These are phyloP conservation scores for Knoxia roxburghii DNA, from an alignment of 257 asterid species.

Conservation along the genomic window DNA sequence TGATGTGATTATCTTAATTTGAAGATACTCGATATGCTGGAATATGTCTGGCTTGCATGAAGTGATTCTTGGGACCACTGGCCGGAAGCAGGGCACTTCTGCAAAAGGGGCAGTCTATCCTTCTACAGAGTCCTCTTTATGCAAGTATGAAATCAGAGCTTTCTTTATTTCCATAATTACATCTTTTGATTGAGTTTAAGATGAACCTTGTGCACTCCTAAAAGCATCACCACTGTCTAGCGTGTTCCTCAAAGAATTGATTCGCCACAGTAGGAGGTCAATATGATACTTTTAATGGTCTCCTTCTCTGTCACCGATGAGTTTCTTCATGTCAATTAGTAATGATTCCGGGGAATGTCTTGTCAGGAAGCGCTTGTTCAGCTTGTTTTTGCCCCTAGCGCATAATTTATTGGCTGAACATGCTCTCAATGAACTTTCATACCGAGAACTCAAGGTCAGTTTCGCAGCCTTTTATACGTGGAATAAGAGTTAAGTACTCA, in stretches of 20 bases:
- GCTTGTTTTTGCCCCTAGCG: conserved; percentile 39
- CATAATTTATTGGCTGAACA: conserved; percentile 23
- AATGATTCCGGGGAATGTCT: not conserved
- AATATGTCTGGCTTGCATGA: conserved; percentile 72
- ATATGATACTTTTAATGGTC: not conserved
- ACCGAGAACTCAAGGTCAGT: conserved; percentile 70
- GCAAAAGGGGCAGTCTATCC: conserved; percentile 77
- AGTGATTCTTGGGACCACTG: conserved; percentile 93
- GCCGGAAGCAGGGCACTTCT: conserved; percentile 96
- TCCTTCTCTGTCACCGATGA: not conserved
- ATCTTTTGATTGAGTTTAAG: not conserved
- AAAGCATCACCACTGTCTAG: not conserved
- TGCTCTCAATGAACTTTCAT: conserved; percentile 35
- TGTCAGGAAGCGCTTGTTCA: conserved; percentile 64
- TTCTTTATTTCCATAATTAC: not conserved
- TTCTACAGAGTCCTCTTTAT: conserved; percentile 73
- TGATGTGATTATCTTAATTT: conserved; percentile 16
- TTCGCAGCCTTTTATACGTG: not conserved
- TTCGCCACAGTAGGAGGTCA: not conserved
- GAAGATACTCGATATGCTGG: conserved; percentile 94
- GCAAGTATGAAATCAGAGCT: conserved; percentile 53
- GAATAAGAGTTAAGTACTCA: not conserved
- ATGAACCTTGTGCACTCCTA: not conserved
- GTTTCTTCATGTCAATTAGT: not conserved
- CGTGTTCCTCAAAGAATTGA: not conserved